Base-by-base conservation (phyloP, 176 grass and related monocot genomes). In the Raddia guianensis region DNA sequence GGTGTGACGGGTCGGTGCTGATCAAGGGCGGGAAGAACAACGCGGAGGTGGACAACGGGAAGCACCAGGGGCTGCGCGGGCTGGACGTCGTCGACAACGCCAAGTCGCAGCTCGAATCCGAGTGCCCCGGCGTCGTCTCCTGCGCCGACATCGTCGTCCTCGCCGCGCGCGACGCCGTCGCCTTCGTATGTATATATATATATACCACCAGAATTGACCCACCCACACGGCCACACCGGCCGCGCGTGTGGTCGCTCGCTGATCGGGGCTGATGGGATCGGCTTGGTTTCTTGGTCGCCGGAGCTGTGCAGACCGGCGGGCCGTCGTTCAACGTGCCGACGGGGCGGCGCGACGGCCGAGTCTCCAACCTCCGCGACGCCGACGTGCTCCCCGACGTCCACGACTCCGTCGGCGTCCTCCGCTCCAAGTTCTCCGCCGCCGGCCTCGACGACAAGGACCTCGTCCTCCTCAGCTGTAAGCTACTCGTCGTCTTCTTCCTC, bases 1-100 rank as follows among this genome's bases (percentile, higher is more conserved):
- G 94, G 0, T 97, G 94, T 72, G 91, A 97, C 66, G 94, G 34
- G 27, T 97, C 94, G 61, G 79, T 97, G 52, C 74, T 97, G 82
- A 90, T 97, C 63, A 81, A 80, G 51, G 84, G 86, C 7, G 74
- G 67, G 14, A 52, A 11, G n/a, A 70, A n/a, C 49, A 78, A 10
- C 21, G 85, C 75, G 32, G 94, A 97, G 87, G 92, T 94, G 66
- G 74, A 90, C 79, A 80, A 90, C 61, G 12, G 6, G 13, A 87
- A 86, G 80, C 91, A 97, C 83, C 91, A 90, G 79, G 91, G 91
- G 12, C 83, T 97, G 51, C 89, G 94, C 60, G 91, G 94, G 1
- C 32, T 80, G 12, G 85, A 94, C 55, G 77, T 94, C n/a, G 77
- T 97, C 57, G 89, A 97, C 18, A 86, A 21, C 76, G 82, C 79